Conservation (phyloP, 805 yeast genomes). For the Isabelozyma heimii region DNA sequence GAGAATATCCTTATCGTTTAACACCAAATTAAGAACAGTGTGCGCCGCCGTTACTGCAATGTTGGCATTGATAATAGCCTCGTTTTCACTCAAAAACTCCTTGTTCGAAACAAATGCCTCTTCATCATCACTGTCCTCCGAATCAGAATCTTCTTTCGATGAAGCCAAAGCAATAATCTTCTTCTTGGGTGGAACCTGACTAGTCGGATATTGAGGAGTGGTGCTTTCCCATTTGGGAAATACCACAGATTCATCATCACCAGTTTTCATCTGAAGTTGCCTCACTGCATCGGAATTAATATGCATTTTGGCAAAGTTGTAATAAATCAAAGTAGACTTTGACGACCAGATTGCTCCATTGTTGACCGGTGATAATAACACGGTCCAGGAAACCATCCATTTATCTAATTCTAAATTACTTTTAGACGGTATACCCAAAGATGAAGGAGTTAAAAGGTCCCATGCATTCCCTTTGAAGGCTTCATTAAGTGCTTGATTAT, state of each 20-base stretch:
- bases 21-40: slow-evolving; percentile 56
- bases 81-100: slow-evolving; percentile 31
- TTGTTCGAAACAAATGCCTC: slow-evolving; percentile 33
- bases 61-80: slow-evolving; percentile 35
- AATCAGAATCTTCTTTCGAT: slow-evolving; percentile 10
- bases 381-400: slow-evolving; percentile 84
- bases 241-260: slow-evolving; percentile 17
- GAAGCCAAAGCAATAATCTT: slow-evolving; percentile 8
- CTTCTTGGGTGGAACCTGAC: not conserved
- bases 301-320: slow-evolving; percentile 74
- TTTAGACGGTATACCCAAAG: slow-evolving; percentile 67
- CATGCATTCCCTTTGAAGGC: slow-evolving; percentile 60
- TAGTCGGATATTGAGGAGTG: not conserved
- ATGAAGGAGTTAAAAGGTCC: slow-evolving; percentile 57
- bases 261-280: slow-evolving; percentile 30
- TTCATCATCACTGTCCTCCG: slow-evolving; percentile 17
- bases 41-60: slow-evolving; percentile 64
- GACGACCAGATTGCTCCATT: slow-evolving; percentile 63
- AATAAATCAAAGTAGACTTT: slow-evolving; percentile 65
- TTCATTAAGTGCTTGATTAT: slow-evolving; percentile 59
- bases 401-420: slow-evolving; percentile 65
- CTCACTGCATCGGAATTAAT: slow-evolving; percentile 55
- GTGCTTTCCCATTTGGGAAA: slow-evolving; percentile 33
- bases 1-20: slow-evolving; percentile 57
- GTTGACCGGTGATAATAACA: slow-evolving; percentile 57